phyloP scores from a whole-genome alignment of 1,139 yeast genomes.

The Ogataea hybrid region DNA sequence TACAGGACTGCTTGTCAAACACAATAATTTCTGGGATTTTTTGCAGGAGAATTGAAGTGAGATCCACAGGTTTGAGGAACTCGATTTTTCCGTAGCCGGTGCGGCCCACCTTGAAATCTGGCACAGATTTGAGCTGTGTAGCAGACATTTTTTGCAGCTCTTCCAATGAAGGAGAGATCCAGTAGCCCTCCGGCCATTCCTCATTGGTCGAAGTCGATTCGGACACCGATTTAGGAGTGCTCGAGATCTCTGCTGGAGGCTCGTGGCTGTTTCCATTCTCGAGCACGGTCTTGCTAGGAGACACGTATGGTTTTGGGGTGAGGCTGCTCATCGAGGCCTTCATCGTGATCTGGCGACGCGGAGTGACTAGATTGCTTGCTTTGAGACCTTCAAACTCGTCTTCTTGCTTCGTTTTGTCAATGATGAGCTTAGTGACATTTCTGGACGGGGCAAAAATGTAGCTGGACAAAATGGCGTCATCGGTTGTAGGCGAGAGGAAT shows the following conservation, averaged over 20 bases:
- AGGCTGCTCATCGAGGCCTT: conserved; percentile 7
- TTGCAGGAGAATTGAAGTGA: conserved; percentile 61
- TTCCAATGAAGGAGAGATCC: conserved; percentile 77
- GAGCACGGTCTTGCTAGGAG: conserved; percentile 8
- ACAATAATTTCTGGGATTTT: conserved; percentile 67
- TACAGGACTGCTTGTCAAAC: conserved; percentile 60
- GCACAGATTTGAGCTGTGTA: conserved; percentile 62
- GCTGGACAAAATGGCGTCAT: conserved; percentile 66
- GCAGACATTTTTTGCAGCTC: conserved; percentile 59
- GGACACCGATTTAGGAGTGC: conserved; percentile 1
- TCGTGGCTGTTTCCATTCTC: not conserved
- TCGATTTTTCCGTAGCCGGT: conserved; percentile 73
- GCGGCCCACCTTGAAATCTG: conserved; percentile 75
- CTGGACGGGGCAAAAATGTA: conserved; percentile 69
- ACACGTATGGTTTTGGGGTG: conserved; percentile 1
- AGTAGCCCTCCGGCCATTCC: conserved; percentile 64
- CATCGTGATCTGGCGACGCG: conserved; percentile 23
- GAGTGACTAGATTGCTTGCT: conserved; percentile 16
- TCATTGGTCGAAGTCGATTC: not conserved
- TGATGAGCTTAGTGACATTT: conserved; percentile 54
- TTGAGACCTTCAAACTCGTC: conserved; percentile 32
- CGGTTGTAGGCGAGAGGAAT: conserved; percentile 45
- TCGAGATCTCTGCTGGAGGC: not conserved
- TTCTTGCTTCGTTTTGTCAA: conserved; percentile 38
- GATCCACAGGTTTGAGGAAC: conserved; percentile 79